A percentile compares a stretch with the other conserved stretches of the same genome.
These are phyloP conservation scores for Wilcoxina mikolae DNA, from an alignment of 495 filamentous ascomycete species.

Conservation along the genomic window DNA sequence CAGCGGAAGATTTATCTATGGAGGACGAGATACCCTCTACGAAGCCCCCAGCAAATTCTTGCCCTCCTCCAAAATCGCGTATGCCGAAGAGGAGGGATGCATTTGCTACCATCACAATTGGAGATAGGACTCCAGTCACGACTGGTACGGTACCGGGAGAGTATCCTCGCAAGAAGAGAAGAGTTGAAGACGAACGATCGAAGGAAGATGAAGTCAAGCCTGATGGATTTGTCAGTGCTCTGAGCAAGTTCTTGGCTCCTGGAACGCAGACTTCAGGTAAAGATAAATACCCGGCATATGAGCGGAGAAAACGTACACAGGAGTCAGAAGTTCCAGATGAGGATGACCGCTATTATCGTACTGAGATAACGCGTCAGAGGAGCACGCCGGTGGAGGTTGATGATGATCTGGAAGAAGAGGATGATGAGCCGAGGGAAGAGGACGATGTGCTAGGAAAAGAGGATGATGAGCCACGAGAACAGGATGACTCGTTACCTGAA, in stretches of 20 bases:
- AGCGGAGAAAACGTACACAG: no score
- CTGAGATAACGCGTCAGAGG: no score
- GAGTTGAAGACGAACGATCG: conserved; percentile 10
- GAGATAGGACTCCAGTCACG: conserved; percentile 52
- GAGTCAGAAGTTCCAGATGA: no score
- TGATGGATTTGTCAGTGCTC: conserved; percentile 33
- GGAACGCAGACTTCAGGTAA: conserved; percentile 38
- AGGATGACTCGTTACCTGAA: not conserved
- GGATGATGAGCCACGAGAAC: not conserved
- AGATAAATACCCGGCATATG: no score
- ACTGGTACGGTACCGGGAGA: conserved; percentile 16
- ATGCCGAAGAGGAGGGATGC: not conserved
- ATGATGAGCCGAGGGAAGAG: conserved; percentile 23
- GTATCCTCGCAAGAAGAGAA: conserved; percentile 19
- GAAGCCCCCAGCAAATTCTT: not conserved
- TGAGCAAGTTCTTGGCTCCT: conserved; percentile 65
- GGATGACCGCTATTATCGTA: no score
- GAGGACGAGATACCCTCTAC: conserved; percentile 3
- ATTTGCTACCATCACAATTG: conserved; percentile 81
- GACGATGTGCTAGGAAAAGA: conserved; percentile 12
- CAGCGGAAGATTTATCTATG: not conserved
- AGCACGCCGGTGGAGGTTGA: conserved; percentile 25
- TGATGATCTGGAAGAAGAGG: conserved; percentile 30
- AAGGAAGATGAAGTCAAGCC: conserved; percentile 14
- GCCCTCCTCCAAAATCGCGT: not conserved